Base-by-base conservation (phyloP, 1,139 yeast genomes). In the Waltiozyma sp. region DNA sequence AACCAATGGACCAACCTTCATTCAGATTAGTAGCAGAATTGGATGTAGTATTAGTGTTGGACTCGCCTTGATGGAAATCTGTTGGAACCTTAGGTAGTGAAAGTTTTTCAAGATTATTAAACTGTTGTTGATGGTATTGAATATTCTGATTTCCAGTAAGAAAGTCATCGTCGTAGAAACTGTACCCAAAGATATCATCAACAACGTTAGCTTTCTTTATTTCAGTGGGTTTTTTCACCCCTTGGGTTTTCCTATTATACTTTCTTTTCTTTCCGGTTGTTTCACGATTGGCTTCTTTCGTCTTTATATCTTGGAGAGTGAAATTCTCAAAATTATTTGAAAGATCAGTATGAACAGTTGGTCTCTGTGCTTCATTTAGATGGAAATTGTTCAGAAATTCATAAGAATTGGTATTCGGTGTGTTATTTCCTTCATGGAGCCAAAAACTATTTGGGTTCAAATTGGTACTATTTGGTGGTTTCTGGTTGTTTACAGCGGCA, bases 81-180 rank as follows among this genome's bases (percentile, higher is more conserved):
- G 35, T 34, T 15, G 56, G 56, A 4, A 54, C 39, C 34, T 42
- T 52, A 28, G 59, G 56, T 31, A 47, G 51, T 1, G 55, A 48
- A 9, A 52, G 46, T 6, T 14, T 8, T 31, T 14, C 15, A 31
- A 6, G 18, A 18, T 18, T 7, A 36, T 53, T 47, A 34, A 50
- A 39, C 16, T 43, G 43, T 6, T 35, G 21, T 5, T 35, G 37
- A 18, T 13, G 23, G 10, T 18, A 7, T 18, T 18, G 37, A 6
- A 10, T 10, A 24, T 46, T 41, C 34, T 54, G 56, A 34, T 41
- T 45, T 2, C 51, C 43, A 11, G 47, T 36, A 10, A 49, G 46
- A 40, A 44, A 54, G 38, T 55, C 55, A 40, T 55, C 59, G 34
- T 64, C 67, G 46, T 63, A 63, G 42, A 62, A 59, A 0, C 66